These are phyloP conservation scores for Trametes maxima DNA, from an alignment of 768 basidiomycete genomes.

Conservation along the genomic window DNA sequence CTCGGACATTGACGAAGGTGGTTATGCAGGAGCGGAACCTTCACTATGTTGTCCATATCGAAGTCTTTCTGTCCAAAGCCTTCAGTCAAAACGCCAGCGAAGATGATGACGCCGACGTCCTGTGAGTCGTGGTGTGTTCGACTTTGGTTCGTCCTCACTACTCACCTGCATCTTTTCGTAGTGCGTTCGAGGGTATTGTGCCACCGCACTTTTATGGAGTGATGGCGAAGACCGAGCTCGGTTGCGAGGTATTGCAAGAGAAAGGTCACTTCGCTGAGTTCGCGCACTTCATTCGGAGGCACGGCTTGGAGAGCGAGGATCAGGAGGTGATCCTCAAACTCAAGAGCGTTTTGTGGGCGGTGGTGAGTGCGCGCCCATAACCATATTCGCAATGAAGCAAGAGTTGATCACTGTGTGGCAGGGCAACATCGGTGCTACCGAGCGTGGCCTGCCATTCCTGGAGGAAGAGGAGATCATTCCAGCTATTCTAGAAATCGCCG, in stretches of 20 bases:
- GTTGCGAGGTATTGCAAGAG: conserved; percentile 87
- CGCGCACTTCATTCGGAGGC: conserved; percentile 84
- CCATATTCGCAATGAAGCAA: too few species aligned
- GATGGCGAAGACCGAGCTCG: conserved; percentile 94
- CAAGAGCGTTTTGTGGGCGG: conserved; percentile 96
- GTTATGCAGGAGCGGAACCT: conserved; percentile 83
- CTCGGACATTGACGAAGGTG: too few species aligned
- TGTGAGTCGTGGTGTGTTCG: conserved; percentile 38
- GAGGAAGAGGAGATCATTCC: conserved; percentile 96
- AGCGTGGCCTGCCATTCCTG: conserved; percentile 89
- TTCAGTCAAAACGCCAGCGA: conserved; percentile 55
- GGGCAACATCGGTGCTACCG: conserved; percentile 93
- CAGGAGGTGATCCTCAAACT: conserved; percentile 82
- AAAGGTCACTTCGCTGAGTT: conserved; percentile 92
- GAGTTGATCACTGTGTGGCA: conserved; percentile 33
- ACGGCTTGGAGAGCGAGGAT: conserved; percentile 84
- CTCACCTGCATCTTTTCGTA: conserved; percentile 27
- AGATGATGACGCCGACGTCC: conserved; percentile 68
- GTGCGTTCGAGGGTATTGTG: conserved; percentile 83
- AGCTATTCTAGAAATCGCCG: conserved; percentile 87
- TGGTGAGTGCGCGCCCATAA: conserved; percentile 59
- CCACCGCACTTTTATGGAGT: conserved; percentile 98
- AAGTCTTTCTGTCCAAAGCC: conserved; percentile 84
- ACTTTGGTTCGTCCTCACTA: conserved; percentile 4
- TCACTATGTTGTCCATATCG: conserved; percentile 91